A percentile compares a stretch with the other conserved stretches of the same genome.
Evolutionary conservation across 108 stramenopile species (phyloP).

Genomic region (Pseudonitzschia delicatissima): DNA sequence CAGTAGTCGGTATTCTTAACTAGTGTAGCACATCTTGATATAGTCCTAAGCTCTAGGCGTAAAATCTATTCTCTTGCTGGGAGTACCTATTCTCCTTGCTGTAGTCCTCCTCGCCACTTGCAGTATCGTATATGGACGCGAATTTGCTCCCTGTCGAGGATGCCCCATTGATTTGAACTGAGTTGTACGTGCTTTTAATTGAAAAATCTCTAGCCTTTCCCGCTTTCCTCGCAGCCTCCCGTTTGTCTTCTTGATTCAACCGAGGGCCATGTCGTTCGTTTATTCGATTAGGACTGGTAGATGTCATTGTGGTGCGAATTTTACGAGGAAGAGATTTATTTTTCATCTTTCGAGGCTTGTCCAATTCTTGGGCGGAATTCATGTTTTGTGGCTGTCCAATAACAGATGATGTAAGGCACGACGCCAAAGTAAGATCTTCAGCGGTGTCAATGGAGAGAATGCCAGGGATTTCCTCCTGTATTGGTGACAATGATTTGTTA

Average conservation of each 20-base stretch:
- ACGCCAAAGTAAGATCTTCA: not conserved
- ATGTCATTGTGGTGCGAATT: not conserved
- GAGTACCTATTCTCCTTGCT: slow-evolving; percentile 11
- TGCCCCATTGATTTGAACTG: not conserved
- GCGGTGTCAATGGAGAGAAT: not conserved
- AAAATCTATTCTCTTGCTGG: slow-evolving; percentile 4
- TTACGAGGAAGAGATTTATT: not conserved
- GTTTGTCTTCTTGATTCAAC: not conserved
- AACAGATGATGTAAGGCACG: slow-evolving; percentile 6
- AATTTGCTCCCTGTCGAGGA: too few species aligned
- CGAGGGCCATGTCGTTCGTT: not conserved
- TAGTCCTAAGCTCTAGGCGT: not conserved
- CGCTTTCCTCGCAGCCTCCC: not conserved
- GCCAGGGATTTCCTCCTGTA: not conserved
- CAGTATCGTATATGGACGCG: too few species aligned
- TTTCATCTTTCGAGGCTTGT: not conserved
- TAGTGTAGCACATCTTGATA: too few species aligned
- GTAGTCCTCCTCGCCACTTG: slow-evolving; percentile 1
- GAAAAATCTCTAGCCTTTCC: not conserved
- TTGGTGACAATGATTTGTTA: not conserved
- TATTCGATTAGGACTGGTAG: not conserved
- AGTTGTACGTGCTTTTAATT: not conserved
- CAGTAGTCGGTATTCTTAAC: too few species aligned
- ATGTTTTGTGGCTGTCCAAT: not conserved
- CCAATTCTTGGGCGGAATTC: not conserved